Evolutionary conservation across 2,329 filamentous ascomycete genomes (phyloP).

Genomic region (Pseudogymnoascus verrucosus): DNA sequence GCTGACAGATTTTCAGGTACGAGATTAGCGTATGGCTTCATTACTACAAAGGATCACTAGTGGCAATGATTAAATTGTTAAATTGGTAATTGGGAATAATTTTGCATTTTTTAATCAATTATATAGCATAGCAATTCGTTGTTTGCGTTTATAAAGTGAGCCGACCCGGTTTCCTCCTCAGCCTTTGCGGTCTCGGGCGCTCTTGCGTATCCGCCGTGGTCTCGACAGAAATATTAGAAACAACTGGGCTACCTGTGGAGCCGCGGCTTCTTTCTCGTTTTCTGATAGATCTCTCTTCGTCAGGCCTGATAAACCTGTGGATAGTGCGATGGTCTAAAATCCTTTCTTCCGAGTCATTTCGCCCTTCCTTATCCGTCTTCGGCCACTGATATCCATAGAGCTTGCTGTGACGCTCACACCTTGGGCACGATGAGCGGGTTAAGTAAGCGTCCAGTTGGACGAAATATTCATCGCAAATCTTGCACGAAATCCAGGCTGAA

Average conservation of each 20-base stretch:
- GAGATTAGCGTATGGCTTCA: neutral
- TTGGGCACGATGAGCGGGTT: constrained; percentile 76
- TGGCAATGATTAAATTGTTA: neutral
- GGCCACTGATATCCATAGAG: constrained; percentile 94
- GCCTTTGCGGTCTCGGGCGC: neutral
- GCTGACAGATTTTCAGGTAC: constrained; percentile 4
- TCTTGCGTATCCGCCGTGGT: neutral
- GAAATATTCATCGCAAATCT: constrained; percentile 72
- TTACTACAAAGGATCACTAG: neutral
- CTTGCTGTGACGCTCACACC: constrained; percentile 92
- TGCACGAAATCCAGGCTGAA: constrained; percentile 84
- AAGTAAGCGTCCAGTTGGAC: constrained; percentile 84
- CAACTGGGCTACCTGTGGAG: neutral
- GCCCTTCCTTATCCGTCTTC: constrained; percentile 78
- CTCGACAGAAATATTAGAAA: neutral
- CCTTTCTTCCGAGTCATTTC: constrained; percentile 61
- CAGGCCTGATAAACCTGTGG: constrained; percentile 70
- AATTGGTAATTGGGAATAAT: neutral
- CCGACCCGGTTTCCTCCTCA: neutral
- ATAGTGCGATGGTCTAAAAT: constrained; percentile 74
- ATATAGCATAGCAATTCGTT: neutral
- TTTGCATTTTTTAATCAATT: neutral
- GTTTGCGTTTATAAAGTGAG: constrained; percentile 7
- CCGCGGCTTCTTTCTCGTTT: constrained; percentile 15
- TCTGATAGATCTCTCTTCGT: constrained; percentile 46